Percentiles rank a stretch among this genome's conserved stretches.
Evolutionary conservation across 1,284 basidiomycete species (phyloP).

Genomic region (Fistulinella cinereoalba): DNA sequence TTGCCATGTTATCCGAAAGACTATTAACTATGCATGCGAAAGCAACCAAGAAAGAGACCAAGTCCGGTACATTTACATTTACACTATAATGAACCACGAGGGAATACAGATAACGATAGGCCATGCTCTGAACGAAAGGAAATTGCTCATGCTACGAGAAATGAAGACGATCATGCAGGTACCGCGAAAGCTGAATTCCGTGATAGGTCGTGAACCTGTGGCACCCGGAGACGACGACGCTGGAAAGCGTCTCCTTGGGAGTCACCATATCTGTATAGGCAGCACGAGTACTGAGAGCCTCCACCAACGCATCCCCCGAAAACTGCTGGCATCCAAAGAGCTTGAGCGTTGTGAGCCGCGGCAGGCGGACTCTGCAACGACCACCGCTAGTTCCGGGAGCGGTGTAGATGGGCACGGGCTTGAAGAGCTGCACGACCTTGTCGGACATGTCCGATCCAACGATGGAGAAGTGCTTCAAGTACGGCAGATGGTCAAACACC

Average conservation of each 20-base stretch:
- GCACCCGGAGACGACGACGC: conserved; percentile 29
- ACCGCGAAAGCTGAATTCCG: conserved; percentile 26
- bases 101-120: too few relatives aligned
- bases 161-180: conserved; percentile 25
- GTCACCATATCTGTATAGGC: conserved; percentile 43
- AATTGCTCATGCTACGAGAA: conserved; percentile 20
- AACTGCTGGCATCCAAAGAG: conserved; percentile 63
- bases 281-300: conserved; percentile 48
- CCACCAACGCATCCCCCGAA: conserved; percentile 54
- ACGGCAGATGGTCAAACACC: conserved; percentile 53
- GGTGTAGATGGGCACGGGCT: conserved; percentile 33
- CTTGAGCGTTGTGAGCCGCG: conserved; percentile 48
- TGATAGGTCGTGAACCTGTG: conserved; percentile 20
- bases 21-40: too few relatives aligned
- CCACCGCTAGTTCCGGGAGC: conserved; percentile 5
- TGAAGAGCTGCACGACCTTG: conserved; percentile 57
- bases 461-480: conserved; percentile 62
- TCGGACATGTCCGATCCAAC: conserved; percentile 77
- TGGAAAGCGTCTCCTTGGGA: conserved; percentile 27
- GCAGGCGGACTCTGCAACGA: conserved; percentile 44
- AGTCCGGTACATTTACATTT: background rate
- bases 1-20: too few relatives aligned
- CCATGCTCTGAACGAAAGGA: background rate
- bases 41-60: background rate
- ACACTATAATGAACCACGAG: too few relatives aligned